A percentile compares a stretch with the other conserved stretches of the same genome.
These are phyloP conservation scores for Zygoascus sp. DNA, from an alignment of 1,139 yeast genomes.

Conservation along the genomic window DNA sequence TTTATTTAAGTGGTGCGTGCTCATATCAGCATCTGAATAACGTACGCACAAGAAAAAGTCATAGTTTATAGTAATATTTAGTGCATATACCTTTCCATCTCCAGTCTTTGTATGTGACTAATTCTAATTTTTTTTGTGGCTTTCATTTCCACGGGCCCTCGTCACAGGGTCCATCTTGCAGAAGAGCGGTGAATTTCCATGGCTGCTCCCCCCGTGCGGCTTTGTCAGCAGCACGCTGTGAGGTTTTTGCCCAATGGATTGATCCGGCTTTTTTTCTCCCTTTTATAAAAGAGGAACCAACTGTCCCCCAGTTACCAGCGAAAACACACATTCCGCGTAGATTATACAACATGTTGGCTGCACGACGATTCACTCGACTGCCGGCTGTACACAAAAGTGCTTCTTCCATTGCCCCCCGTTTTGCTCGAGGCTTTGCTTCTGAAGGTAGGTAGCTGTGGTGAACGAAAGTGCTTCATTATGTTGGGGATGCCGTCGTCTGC, in stretches of 20 bases:
- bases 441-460: slow-evolving; percentile 28
- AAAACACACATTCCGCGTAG: not conserved
- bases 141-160: too few species aligned
- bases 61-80: too few species aligned
- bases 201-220: not conserved
- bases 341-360: slow-evolving; percentile 14
- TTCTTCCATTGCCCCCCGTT: slow-evolving; percentile 7
- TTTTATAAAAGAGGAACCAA: not conserved
- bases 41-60: too few species aligned
- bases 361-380: slow-evolving; percentile 4
- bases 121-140: too few species aligned
- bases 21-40: too few species aligned
- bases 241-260: not conserved
- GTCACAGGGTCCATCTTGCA: too few species aligned
- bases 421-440: slow-evolving; percentile 27
- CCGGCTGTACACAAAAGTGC: not conserved
- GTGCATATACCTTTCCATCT: too few species aligned
- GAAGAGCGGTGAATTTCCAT: not conserved
- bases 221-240: not conserved
- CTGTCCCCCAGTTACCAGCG: not conserved
- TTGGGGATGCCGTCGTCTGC: slow-evolving; percentile 5
- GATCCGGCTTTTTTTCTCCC: slow-evolving; percentile 5
- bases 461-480: too few species aligned
- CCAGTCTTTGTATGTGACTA: too few species aligned
- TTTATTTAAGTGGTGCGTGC: too few species aligned